phyloP scores from a whole-genome alignment of 179 eudicot species.

The Drosera spatulata region DNA sequence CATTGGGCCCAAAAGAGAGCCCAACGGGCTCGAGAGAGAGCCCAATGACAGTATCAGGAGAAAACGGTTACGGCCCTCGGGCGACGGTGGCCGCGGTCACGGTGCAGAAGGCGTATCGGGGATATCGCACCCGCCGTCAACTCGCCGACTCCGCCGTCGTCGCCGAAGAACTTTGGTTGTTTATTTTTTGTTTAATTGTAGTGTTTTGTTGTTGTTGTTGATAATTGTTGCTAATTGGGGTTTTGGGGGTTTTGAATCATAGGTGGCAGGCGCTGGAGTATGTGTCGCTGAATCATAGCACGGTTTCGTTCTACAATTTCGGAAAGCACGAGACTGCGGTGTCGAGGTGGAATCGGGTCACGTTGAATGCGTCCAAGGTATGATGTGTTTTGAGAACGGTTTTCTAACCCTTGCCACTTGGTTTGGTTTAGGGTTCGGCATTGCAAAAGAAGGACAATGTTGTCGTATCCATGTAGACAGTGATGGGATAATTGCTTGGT shows the following conservation, averaged over 20 bases:
- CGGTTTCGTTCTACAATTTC: slow-evolving; percentile 69
- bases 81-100: slow-evolving; percentile 37
- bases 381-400: no score
- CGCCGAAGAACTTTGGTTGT: slow-evolving; percentile 76
- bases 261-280: slow-evolving; percentile 93
- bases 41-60: no score
- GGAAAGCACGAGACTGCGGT: slow-evolving; percentile 52
- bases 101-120: slow-evolving; percentile 77
- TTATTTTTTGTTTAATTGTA: background rate
- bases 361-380: slow-evolving; percentile 81
- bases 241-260: slow-evolving; percentile 4
- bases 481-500: no score
- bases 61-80: no score
- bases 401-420: no score
- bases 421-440: no score
- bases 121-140: slow-evolving; percentile 80
- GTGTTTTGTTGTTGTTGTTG: no score
- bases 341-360: slow-evolving; percentile 70
- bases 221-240: no score
- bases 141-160: slow-evolving; percentile 88
- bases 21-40: no score
- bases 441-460: no score
- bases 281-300: slow-evolving; percentile 62
- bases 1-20: no score
- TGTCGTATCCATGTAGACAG: no score